These are phyloP conservation scores for Rutstroemia sp. DNA, from an alignment of 2,329 filamentous ascomycete genomes.

Conservation along the genomic window DNA sequence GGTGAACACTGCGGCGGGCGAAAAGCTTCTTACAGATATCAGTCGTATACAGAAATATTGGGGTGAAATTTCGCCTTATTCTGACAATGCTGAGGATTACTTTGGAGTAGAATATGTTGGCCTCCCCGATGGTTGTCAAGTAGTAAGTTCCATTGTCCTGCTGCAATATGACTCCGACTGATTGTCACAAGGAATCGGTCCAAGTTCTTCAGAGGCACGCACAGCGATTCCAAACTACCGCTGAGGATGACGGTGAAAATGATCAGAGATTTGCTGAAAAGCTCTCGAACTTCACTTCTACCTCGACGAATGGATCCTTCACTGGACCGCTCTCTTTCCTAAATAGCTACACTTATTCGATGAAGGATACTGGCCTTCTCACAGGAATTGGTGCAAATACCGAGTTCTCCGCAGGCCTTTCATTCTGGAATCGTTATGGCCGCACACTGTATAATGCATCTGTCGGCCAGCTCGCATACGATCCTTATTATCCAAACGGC, in stretches of 20 bases:
- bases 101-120: conserved; percentile 42
- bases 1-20: neutral
- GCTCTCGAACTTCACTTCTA: conserved; percentile 37
- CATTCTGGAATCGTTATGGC: conserved; percentile 48
- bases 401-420: conserved; percentile 41
- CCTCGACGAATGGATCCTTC: conserved; percentile 31
- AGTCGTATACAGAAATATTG: conserved; percentile 30
- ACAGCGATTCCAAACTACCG: conserved; percentile 40
- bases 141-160: conserved; percentile 25
- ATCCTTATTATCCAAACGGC: conserved; percentile 37
- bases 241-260: conserved; percentile 39
- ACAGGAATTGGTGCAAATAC: conserved; percentile 43
- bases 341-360: conserved; percentile 42
- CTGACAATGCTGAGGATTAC: conserved; percentile 36
- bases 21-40: conserved; percentile 26
- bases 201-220: conserved; percentile 48
- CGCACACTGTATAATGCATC: conserved; percentile 44
- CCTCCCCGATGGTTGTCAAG: conserved; percentile 45
- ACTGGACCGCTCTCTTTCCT: conserved; percentile 44
- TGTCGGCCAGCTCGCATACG: conserved; percentile 40
- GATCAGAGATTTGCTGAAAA: conserved; percentile 42
- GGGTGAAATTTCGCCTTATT: conserved; percentile 41
- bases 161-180: neutral
- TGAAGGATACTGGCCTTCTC: conserved; percentile 36
- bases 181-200: conserved; percentile 26